phyloP scores from a whole-genome alignment of 2,329 filamentous ascomycete species.

The Fusarium pseudonygamai region DNA sequence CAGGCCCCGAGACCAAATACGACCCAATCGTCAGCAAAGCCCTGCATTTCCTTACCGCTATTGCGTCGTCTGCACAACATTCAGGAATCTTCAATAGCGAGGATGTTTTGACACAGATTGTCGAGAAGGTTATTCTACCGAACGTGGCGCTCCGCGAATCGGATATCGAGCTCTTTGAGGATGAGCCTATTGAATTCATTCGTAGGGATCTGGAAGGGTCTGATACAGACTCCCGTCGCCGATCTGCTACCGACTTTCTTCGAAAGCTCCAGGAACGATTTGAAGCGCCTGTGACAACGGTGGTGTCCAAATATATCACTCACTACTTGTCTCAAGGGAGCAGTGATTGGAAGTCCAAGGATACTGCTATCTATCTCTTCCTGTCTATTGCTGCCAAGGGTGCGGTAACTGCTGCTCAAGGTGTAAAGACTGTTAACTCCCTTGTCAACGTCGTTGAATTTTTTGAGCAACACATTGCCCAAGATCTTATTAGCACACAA shows the following conservation, averaged over 20 bases:
- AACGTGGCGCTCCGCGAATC: constrained; percentile 93
- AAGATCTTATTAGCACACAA: constrained; percentile 79
- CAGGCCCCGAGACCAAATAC: constrained; percentile 89
- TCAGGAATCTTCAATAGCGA: constrained; percentile 87
- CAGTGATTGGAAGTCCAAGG: constrained; percentile 94
- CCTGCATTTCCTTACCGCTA: constrained; percentile 90
- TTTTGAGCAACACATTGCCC: constrained; percentile 90
- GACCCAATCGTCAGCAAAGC: constrained; percentile 95
- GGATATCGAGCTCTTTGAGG: constrained; percentile 95
- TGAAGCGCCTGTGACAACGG: constrained; percentile 81
- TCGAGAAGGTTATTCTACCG: constrained; percentile 94
- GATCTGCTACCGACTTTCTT: constrained; percentile 94
- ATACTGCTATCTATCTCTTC: constrained; percentile 97
- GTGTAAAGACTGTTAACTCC: constrained; percentile 90
- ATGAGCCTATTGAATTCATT: constrained; percentile 99
- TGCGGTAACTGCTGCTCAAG: constrained; percentile 83
- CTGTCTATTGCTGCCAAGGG: constrained; percentile 94
- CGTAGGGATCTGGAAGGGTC: constrained; percentile 94
- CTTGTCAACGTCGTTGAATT: constrained; percentile 91
- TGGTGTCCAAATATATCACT: constrained; percentile 88
- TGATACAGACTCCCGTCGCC: constrained; percentile 90
- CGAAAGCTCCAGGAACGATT: constrained; percentile 90
- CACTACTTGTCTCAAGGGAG: constrained; percentile 85
- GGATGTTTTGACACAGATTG: constrained; percentile 81
- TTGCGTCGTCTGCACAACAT: constrained; percentile 81